phyloP scores from a whole-genome alignment of 2,329 filamentous ascomycete genomes.

The Arthroderma sp. region DNA sequence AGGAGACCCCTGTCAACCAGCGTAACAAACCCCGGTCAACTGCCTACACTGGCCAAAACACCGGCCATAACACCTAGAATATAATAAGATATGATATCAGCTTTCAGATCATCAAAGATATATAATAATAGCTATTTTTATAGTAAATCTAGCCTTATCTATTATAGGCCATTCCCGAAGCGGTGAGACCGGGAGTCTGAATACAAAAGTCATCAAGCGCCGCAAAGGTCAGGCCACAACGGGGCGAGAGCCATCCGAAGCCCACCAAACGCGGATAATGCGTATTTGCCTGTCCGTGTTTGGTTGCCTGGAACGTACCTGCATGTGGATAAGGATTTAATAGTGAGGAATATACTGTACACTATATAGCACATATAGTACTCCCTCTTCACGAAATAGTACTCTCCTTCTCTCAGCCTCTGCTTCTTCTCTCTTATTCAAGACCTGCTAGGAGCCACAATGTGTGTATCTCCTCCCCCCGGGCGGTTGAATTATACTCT shows the following conservation, averaged over 20 bases:
- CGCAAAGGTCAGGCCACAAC: conserved; percentile 2
- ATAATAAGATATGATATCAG: too few relatives aligned
- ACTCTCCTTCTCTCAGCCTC: not conserved
- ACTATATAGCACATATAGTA: too few relatives aligned
- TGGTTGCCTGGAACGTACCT: not conserved
- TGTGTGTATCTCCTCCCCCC: not conserved
- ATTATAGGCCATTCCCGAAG: not conserved
- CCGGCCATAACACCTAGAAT: too few relatives aligned
- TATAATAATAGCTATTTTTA: not conserved
- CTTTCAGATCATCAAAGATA: too few relatives aligned
- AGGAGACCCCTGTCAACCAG: too few relatives aligned
- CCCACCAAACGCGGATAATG: conserved; percentile 1
- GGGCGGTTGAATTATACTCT: conserved; percentile 4
- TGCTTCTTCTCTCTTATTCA: conserved; percentile 2
- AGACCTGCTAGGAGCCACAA: not conserved
- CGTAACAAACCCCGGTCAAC: too few relatives aligned
- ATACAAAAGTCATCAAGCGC: too few relatives aligned
- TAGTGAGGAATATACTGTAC: not conserved
- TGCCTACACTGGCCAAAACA: too few relatives aligned
- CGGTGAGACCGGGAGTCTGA: not conserved
- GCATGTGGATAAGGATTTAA: not conserved
- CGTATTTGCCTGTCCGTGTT: conserved; percentile 1
- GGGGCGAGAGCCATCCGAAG: not conserved
- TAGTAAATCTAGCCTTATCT: not conserved
- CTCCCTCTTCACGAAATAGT: not conserved